Evolutionary conservation across 805 yeast species (phyloP), one percentile per base, ranked within the genome.

Genomic region (Ogataea pignaliae): DNA sequence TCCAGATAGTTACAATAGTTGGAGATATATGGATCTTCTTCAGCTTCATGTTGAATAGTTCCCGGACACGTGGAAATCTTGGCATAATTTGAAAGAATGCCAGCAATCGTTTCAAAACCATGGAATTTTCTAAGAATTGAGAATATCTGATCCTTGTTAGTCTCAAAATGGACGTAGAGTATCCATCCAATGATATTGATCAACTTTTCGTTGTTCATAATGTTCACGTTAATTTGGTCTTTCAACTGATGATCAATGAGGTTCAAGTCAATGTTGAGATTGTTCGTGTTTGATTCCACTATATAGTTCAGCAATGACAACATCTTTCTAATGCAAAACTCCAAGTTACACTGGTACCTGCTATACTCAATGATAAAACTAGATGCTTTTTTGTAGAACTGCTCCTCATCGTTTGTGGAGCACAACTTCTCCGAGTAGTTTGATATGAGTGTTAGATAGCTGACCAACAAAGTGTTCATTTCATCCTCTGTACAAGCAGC

Each of bases 251-350:
- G 29, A 3, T 45, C 51, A 21, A 58, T 39, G 10, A 41, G 36
- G 36, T 32, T 43, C 21, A 37, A 50, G 37, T 56, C 57, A 26
- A 57, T 42, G 15, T 34, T 36, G 33, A 54, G 39, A 43, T 58
- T 60, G 33, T 51, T 53, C 14, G 41, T 36, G 37, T 64, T 63
- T 4, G 57, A 53, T 8, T 55, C 48, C 2, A 55, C 55, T 1
- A 61, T 47, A 43, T 62, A 64, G n/a, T 63, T 62, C 40, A 76
- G 46, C 32, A 77, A 53, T 0, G 80, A 72, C 12, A 76, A 55
- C 60, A 73, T 59, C 53, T 78, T 78, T 34, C 81, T 62, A 3
- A 77, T 48, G 44, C 81, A 76, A 54, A 77, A 78, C 29, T 63
- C 63, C 42, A 59, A 51, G 43, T 75, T 66, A 1, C 51, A 41